Evolutionary conservation across 352 stramenopile species (phyloP).

Genomic region (Lagenidium giganteum): DNA sequence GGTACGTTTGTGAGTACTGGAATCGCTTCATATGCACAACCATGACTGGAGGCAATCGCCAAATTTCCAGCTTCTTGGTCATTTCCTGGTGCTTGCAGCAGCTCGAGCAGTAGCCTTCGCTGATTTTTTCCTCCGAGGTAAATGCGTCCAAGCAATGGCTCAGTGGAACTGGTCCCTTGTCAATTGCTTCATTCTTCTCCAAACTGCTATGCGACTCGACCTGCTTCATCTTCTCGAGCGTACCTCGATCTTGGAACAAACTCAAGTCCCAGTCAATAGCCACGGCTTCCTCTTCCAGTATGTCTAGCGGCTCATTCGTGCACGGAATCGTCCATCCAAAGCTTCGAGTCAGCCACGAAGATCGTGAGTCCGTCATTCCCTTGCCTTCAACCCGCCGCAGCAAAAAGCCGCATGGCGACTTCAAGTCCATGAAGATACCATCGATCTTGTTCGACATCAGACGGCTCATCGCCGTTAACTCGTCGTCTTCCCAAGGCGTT

Average conservation of each 20-base stretch:
- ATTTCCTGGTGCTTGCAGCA: slow-evolving; percentile 95
- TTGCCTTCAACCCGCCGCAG: slow-evolving; percentile 82
- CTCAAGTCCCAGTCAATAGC: slow-evolving; percentile 84
- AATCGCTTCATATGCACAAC: slow-evolving; percentile 99
- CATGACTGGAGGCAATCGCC: slow-evolving; percentile 94
- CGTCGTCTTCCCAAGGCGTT: slow-evolving; percentile 27
- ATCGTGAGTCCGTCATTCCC: slow-evolving; percentile 72
- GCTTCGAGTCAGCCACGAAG: slow-evolving; percentile 70
- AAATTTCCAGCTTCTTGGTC: slow-evolving; percentile 99
- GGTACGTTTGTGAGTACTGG: slow-evolving; percentile 94
- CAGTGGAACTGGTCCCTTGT: slow-evolving; percentile 84
- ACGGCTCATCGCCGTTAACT: slow-evolving; percentile 15
- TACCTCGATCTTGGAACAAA: slow-evolving; percentile 79
- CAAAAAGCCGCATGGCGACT: slow-evolving; percentile 65
- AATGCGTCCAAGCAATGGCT: slow-evolving; percentile 81
- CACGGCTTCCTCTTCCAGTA: slow-evolving; percentile 84
- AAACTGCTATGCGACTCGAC: slow-evolving; percentile 78
- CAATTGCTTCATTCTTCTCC: slow-evolving; percentile 79
- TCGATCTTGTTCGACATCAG: slow-evolving; percentile 74
- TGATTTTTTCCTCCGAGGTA: slow-evolving; percentile 84
- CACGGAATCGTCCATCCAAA: slow-evolving; percentile 82
- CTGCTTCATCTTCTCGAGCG: slow-evolving; percentile 84
- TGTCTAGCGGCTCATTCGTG: slow-evolving; percentile 62
- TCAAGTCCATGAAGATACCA: slow-evolving; percentile 74
- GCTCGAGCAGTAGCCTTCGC: slow-evolving; percentile 94